phyloP scores from a whole-genome alignment of 2,329 filamentous ascomycete genomes.

The Huntiella decipiens region DNA sequence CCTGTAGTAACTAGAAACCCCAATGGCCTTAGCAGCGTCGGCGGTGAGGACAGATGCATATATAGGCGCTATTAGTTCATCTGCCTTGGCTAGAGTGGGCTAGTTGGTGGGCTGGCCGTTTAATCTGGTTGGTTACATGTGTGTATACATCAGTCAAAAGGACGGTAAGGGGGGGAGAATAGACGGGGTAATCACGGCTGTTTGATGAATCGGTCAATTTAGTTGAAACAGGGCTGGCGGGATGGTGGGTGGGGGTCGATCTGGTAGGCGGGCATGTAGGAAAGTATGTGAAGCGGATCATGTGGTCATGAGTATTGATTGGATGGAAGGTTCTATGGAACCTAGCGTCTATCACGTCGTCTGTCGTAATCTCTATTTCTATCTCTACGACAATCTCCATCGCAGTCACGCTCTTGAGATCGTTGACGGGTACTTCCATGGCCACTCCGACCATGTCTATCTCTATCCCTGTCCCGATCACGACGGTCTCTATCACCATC shows the following conservation, averaged over 20 bases:
- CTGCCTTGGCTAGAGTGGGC: no score
- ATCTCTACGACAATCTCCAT: slow-evolving; percentile 14
- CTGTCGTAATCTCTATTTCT: background rate
- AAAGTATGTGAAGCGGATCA: background rate
- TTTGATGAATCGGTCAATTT: background rate
- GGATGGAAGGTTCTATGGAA: background rate
- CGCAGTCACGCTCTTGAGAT: slow-evolving; percentile 15
- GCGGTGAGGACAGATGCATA: no score
- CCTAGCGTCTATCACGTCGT: background rate
- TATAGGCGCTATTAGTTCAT: no score
- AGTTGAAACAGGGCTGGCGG: background rate
- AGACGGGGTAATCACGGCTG: background rate
- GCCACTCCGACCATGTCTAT: slow-evolving; percentile 12
- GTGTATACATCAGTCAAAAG: background rate
- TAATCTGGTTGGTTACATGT: background rate
- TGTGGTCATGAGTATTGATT: background rate
- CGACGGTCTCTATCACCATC: background rate
- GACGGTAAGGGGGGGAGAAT: background rate
- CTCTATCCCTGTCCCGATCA: slow-evolving; percentile 11
- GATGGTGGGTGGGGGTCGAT: background rate
- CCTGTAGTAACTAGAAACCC: no score
- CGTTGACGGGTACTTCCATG: slow-evolving; percentile 10
- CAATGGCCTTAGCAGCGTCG: no score
- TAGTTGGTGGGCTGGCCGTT: no score
- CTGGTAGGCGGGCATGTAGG: background rate